Conservation (phyloP, 2,329 filamentous ascomycete genomes). For the Albophoma yamanashiensis region DNA sequence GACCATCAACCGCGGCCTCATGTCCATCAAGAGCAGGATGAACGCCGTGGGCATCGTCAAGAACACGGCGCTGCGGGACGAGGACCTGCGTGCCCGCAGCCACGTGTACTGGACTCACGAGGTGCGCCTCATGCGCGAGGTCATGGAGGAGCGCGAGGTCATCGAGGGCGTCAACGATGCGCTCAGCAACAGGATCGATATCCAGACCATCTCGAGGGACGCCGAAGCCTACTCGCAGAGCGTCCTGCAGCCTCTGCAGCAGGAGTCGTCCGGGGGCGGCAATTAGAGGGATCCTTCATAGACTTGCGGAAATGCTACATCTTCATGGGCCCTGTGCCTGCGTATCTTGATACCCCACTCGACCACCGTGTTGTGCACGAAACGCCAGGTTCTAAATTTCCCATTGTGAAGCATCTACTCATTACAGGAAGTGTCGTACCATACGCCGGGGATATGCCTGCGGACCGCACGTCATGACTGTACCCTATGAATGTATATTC, state of each 20-base stretch:
- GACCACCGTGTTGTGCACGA: slow-evolving; percentile 4
- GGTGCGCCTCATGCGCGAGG: slow-evolving; percentile 57
- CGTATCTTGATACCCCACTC: neutral
- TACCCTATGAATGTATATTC: neutral
- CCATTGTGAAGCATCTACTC: neutral
- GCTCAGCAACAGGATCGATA: slow-evolving; percentile 52
- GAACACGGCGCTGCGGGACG: slow-evolving; percentile 70
- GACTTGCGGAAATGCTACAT: neutral
- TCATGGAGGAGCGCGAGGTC: slow-evolving; percentile 71
- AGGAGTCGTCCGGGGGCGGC: slow-evolving; percentile 6
- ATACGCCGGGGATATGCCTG: neutral
- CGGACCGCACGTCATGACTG: neutral
- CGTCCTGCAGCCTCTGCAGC: slow-evolving; percentile 23
- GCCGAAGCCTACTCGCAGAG: slow-evolving; percentile 50
- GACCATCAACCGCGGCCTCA: slow-evolving; percentile 42
- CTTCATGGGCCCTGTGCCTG: neutral
- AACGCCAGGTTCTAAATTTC: neutral
- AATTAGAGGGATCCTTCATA: neutral
- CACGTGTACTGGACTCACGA: slow-evolving; percentile 76
- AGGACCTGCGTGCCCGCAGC: slow-evolving; percentile 52
- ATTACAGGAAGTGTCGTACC: neutral
- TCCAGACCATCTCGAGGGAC: slow-evolving; percentile 48
- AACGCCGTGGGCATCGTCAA: slow-evolving; percentile 64
- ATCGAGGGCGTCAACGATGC: slow-evolving; percentile 60
- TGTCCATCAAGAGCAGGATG: slow-evolving; percentile 53